Evolutionary conservation across 2,329 filamentous ascomycete genomes (phyloP), one percentile per base, ranked within the genome.

Genomic region (Fusarium stilboides): DNA sequence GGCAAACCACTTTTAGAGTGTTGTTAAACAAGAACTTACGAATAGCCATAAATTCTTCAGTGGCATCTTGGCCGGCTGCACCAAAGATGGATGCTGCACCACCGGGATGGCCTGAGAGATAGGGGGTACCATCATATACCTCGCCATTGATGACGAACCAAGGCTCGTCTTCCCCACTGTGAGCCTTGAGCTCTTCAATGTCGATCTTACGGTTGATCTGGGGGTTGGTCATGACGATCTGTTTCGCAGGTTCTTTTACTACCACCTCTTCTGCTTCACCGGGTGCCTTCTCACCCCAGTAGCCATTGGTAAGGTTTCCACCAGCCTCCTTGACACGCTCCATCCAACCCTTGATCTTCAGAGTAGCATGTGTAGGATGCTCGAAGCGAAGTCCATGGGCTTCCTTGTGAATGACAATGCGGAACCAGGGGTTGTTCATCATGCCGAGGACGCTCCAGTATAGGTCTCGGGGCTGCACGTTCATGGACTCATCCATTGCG

Each of bases 401-500:
- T 62, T 94, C 90, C 57, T 89, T 90, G 53, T 89, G 87, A 56
- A 98, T 92, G 3, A 90, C 88, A 1, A 98, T 87, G 7, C 94
- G 87, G 78, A 92, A 98, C 94, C 94, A 98, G 0, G 93, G 92
- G 73, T 97, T 97, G 80, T 97, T 97, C 94, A 98, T 97, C 94
- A 98, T 98, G 0, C 94, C 94, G 39, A 97, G 82, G 3, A 97
- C 94, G 63, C 89, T 94, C 94, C 94, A 98, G 81, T 97, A 97
- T 93, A 97, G 96, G 74, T 98, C 94, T 65, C 93, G 87, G 6
- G 94, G 94, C 77, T 97, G 94, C 0, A 93, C 83, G 79, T 92
- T 93, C 88, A 97, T 91, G 56, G 91, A 88, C 69, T 97, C 94
- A 72, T 98, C 94, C 94, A 97, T 97, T 6, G 91, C 91, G 44